Percentiles rank a stretch among this genome's conserved stretches.
Evolutionary conservation across 306 rosid species (phyloP).

Genomic region (Sesbania bispinosa): DNA sequence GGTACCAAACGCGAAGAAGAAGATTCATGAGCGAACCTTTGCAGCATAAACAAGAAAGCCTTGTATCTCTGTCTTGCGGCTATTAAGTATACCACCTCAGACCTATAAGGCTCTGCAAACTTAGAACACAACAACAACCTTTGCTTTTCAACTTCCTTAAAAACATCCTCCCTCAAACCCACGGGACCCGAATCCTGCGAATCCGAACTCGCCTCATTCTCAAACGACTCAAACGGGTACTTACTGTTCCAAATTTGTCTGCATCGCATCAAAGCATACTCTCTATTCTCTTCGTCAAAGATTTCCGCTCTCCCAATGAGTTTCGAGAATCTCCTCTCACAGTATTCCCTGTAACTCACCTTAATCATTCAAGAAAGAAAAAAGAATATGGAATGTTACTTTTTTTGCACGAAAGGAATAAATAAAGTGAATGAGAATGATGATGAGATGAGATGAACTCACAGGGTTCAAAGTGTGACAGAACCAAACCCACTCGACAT

Average conservation of each 20-base stretch:
- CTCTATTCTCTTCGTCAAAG: conserved; percentile 82
- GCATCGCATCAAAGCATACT: conserved; percentile 72
- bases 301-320: conserved; percentile 65
- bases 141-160: conserved; percentile 44
- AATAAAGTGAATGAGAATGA: background rate
- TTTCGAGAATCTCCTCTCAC: conserved; percentile 60
- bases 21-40: conserved; percentile 40
- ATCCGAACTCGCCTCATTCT: conserved; percentile 52
- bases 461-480: conserved; percentile 80
- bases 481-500: conserved; percentile 95
- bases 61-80: conserved; percentile 80
- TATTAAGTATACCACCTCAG: conserved; percentile 62
- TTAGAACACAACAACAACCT: conserved; percentile 45
- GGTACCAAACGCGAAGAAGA: conserved; percentile 62
- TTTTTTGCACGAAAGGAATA: background rate
- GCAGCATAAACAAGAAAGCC: conserved; percentile 59
- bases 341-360: conserved; percentile 65
- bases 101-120: conserved; percentile 65
- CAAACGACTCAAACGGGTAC: conserved; percentile 74
- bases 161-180: conserved; percentile 29
- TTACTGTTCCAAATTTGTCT: conserved; percentile 54
- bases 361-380: conserved; percentile 8
- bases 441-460: conserved; percentile 5
- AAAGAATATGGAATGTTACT: background rate
- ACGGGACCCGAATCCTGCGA: background rate